Evolutionary conservation across 2,329 filamentous ascomycete species (phyloP).

Genomic region (Ophiostoma montium): DNA sequence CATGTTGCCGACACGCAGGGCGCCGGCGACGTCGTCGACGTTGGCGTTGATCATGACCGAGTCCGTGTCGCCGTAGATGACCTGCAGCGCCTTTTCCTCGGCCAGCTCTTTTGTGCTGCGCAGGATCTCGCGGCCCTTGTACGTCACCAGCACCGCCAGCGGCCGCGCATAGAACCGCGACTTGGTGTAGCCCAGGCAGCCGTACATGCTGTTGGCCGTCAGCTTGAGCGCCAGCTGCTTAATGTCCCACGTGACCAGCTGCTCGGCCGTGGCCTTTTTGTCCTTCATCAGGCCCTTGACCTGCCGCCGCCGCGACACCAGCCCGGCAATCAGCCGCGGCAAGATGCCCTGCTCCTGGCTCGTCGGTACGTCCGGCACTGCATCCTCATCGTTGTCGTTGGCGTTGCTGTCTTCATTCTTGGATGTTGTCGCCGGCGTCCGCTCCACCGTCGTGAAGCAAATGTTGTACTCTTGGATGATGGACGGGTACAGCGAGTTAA

Average conservation of each 20-base stretch:
- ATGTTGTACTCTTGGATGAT: conserved; percentile 99
- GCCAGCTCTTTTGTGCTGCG: conserved; percentile 91
- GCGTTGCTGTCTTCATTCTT: not conserved
- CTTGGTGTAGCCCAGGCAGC: conserved; percentile 90
- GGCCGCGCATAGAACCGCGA: conserved; percentile 95
- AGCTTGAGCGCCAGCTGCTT: conserved; percentile 94
- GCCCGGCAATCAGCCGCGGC: conserved; percentile 77
- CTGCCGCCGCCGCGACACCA: conserved; percentile 76
- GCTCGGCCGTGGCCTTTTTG: conserved; percentile 69
- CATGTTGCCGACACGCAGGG: conserved; percentile 79
- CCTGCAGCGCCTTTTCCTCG: conserved; percentile 77
- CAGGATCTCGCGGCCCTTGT: conserved; percentile 94
- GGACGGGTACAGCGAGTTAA: conserved; percentile 95
- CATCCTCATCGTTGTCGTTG: conserved; percentile 84
- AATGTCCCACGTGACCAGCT: conserved; percentile 92
- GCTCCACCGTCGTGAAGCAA: conserved; percentile 94
- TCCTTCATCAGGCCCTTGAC: conserved; percentile 97
- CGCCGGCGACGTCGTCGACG: conserved; percentile 81
- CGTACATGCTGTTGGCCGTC: conserved; percentile 99
- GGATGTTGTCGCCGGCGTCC: conserved; percentile 39
- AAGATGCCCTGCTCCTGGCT: conserved; percentile 73
- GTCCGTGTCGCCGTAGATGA: conserved; percentile 98
- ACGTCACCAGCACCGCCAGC: conserved; percentile 88
- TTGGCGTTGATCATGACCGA: conserved; percentile 99
- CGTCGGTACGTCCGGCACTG: conserved; percentile 71